Evolutionary conservation across 352 stramenopile species (phyloP).

Genomic region (Pythium monospermum): DNA sequence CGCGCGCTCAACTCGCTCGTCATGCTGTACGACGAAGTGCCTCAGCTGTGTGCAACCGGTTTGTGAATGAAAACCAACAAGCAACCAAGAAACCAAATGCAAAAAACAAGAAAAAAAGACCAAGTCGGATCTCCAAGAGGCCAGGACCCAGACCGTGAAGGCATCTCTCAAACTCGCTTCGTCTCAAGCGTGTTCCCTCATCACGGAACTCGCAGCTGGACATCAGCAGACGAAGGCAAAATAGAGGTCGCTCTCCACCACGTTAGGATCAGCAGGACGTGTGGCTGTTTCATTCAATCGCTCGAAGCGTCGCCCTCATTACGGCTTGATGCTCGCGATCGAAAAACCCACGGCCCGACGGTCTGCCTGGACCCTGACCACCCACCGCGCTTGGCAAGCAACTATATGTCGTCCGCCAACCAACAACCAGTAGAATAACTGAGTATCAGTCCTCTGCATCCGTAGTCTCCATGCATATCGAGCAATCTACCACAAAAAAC

Average conservation of each 20-base stretch:
- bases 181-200: slow-evolving; percentile 13
- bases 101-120: not conserved
- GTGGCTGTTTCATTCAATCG: not conserved
- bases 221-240: too few species aligned
- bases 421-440: too few species aligned
- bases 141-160: not conserved
- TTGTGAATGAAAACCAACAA: not conserved
- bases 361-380: not conserved
- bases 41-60: slow-evolving; percentile 27
- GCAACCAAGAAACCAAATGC: not conserved
- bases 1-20: slow-evolving; percentile 60
- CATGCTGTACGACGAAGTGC: slow-evolving; percentile 49
- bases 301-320: slow-evolving; percentile 35
- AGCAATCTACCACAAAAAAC: not conserved
- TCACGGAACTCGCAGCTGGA: slow-evolving; percentile 13
- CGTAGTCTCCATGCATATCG: not conserved
- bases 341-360: not conserved
- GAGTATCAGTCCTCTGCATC: not conserved
- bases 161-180: not conserved
- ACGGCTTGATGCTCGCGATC: slow-evolving; percentile 28
- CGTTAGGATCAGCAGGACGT: too few species aligned
- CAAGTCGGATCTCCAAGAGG: slow-evolving; percentile 25
- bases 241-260: too few species aligned
- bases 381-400: too few species aligned
- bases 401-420: too few species aligned